Conservation (phyloP, 2,329 filamentous ascomycete genomes). For the Ascochyta pisi region DNA sequence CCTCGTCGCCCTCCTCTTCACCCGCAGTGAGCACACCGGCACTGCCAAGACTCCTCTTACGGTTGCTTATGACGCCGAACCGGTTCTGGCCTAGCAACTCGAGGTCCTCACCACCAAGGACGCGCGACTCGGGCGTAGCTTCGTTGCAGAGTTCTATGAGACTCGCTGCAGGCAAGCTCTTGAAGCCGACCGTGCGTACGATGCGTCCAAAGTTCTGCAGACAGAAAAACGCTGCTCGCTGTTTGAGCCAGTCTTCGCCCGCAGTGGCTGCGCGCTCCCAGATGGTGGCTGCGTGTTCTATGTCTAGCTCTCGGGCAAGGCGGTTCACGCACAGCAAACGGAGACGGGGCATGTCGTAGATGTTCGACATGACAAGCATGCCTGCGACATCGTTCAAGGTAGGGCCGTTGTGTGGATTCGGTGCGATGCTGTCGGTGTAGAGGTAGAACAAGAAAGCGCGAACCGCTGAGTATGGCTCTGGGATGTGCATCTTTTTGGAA, state of each 20-base stretch:
- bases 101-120: conserved; percentile 86
- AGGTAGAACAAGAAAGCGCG: conserved; percentile 95
- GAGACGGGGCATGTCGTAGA: conserved; percentile 95
- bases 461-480: conserved; percentile 92
- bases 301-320: conserved; percentile 86
- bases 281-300: conserved; percentile 92
- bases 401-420: conserved; percentile 55
- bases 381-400: conserved; percentile 85
- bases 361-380: conserved; percentile 95
- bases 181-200: conserved; percentile 87
- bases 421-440: conserved; percentile 87
- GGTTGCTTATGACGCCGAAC: conserved; percentile 47
- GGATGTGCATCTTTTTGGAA: conserved; percentile 96
- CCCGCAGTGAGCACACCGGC: conserved; percentile 48
- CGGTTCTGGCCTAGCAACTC: conserved; percentile 63
- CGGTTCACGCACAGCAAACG: conserved; percentile 90
- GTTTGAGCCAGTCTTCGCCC: conserved; percentile 91
- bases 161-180: conserved; percentile 76
- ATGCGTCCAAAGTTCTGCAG: conserved; percentile 94
- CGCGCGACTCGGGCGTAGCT: conserved; percentile 89
- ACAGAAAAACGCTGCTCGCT: conserved; percentile 85
- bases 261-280: conserved; percentile 94
- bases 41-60: conserved; percentile 53
- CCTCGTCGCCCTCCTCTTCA: conserved; percentile 52
- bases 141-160: conserved; percentile 93